Evolutionary conservation across 371 early-diverging fungal genomes (phyloP).

Genomic region (Rhizomucor miehei): DNA sequence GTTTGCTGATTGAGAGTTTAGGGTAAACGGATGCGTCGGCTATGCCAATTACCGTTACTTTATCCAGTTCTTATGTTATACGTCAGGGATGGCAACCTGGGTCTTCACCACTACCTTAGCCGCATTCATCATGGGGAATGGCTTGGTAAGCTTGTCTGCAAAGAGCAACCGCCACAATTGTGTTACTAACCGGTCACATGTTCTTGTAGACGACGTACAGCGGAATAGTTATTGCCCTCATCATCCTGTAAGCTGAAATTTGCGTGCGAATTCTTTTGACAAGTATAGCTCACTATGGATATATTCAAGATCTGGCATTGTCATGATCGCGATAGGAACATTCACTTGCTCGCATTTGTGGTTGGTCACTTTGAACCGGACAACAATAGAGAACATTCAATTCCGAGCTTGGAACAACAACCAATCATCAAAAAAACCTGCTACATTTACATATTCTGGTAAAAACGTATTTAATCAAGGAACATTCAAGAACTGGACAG

Average conservation of each 20-base stretch:
- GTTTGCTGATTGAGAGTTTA: constrained; percentile 2
- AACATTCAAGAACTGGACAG: constrained; percentile 24
- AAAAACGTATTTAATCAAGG: constrained; percentile 42
- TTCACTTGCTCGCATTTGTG: constrained; percentile 46
- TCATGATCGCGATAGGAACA: constrained; percentile 30
- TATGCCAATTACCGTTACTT: constrained; percentile 51
- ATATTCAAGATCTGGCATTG: constrained; percentile 16
- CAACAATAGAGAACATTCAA: constrained; percentile 48
- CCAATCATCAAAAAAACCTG: constrained; percentile 9
- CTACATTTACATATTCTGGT: constrained; percentile 25
- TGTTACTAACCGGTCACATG: neutral
- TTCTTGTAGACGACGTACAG: constrained; percentile 19
- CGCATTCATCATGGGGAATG: constrained; percentile 24
- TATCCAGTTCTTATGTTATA: constrained; percentile 49
- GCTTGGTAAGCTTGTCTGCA: constrained; percentile 8
- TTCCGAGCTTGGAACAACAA: constrained; percentile 25
- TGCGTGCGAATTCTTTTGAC: neutral
- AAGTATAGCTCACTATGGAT: neutral
- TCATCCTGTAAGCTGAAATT: constrained; percentile 25
- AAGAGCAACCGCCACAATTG: no score
- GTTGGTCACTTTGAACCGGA: constrained; percentile 41
- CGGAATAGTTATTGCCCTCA: constrained; percentile 17
- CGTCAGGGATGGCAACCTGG: constrained; percentile 24
- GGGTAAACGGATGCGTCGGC: constrained; percentile 59
- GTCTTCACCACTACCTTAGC: constrained; percentile 32